Percentiles rank a stretch among this genome's conserved stretches.
phyloP scores from a whole-genome alignment of 768 basidiomycete species.

The Pleurotus giganteus region DNA sequence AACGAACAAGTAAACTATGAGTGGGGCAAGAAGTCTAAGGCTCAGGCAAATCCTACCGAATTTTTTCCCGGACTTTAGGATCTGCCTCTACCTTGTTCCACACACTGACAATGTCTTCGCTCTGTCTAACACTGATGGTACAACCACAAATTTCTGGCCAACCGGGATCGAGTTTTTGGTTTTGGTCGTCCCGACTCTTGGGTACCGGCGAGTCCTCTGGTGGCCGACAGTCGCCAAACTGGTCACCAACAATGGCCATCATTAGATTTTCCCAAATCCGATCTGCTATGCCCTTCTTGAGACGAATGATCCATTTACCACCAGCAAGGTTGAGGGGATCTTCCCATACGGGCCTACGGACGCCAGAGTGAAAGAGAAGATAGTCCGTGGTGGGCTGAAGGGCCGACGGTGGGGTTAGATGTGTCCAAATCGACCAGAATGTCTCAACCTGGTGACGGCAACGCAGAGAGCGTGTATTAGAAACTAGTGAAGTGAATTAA shows the following conservation, averaged over 20 bases:
- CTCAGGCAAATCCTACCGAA: slow-evolving; percentile 75
- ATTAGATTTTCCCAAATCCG: slow-evolving; percentile 90
- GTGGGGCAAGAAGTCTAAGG: too few relatives aligned
- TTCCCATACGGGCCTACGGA: slow-evolving; percentile 94
- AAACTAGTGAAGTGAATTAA: not conserved
- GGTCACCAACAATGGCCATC: slow-evolving; percentile 85
- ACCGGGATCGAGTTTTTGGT: slow-evolving; percentile 32
- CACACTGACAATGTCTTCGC: slow-evolving; percentile 90
- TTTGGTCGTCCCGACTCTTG: slow-evolving; percentile 32
- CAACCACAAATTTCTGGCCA: slow-evolving; percentile 91
- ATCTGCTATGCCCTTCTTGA: slow-evolving; percentile 88
- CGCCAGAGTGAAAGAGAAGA: slow-evolving; percentile 82
- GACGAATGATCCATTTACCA: slow-evolving; percentile 94
- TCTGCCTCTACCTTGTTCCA: slow-evolving; percentile 90
- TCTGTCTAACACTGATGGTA: slow-evolving; percentile 90
- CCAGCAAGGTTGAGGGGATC: slow-evolving; percentile 85
- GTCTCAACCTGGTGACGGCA: slow-evolving; percentile 80
- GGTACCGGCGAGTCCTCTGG: slow-evolving; percentile 26
- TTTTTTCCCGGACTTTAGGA: slow-evolving; percentile 70
- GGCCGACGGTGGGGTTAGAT: slow-evolving; percentile 80
- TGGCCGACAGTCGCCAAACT: slow-evolving; percentile 71
- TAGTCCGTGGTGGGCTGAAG: slow-evolving; percentile 92
- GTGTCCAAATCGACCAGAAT: slow-evolving; percentile 93
- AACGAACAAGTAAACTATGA: not conserved
- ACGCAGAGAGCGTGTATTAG: not conserved